These are phyloP conservation scores for Puccinia hordei DNA, from an alignment of 1,284 basidiomycete species.

Conservation along the genomic window DNA sequence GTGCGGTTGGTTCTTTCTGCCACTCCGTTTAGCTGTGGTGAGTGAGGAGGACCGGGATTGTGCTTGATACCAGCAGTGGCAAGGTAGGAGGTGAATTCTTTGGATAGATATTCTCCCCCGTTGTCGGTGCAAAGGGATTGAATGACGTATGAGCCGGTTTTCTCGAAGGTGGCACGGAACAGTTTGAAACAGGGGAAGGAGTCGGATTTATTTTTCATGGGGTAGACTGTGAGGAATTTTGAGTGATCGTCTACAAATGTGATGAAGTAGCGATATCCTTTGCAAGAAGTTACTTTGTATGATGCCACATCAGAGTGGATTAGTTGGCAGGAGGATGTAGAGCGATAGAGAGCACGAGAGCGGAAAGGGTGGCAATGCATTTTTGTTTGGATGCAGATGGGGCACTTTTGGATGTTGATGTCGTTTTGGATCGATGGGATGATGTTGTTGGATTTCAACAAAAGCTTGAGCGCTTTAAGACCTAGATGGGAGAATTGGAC, in stretches of 20 bases:
- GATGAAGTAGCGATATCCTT: slow-evolving; percentile 6
- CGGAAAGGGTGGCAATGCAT: neutral
- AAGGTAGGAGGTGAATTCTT: neutral
- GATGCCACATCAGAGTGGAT: too few relatives aligned
- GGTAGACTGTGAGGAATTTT: neutral
- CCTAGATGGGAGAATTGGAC: neutral
- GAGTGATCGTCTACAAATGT: slow-evolving; percentile 19
- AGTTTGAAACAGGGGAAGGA: slow-evolving; percentile 55
- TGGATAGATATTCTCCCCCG: slow-evolving; percentile 16
- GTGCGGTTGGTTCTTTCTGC: neutral
- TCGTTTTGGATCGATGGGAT: neutral
- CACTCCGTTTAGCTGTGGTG: slow-evolving; percentile 18
- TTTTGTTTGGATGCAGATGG: slow-evolving; percentile 12
- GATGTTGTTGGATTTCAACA: slow-evolving; percentile 1
- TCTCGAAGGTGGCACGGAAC: slow-evolving; percentile 58
- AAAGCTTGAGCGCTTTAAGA: neutral
- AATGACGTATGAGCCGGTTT: slow-evolving; percentile 50
- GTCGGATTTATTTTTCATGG: slow-evolving; percentile 24
- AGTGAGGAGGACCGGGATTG: slow-evolving; percentile 7
- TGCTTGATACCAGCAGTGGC: neutral
- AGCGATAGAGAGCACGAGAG: neutral
- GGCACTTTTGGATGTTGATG: slow-evolving; percentile 23
- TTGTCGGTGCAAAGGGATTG: slow-evolving; percentile 1
- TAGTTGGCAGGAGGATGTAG: neutral
- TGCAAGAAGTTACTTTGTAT: neutral